phyloP scores from a whole-genome alignment of 495 filamentous ascomycete genomes.

The Penicillium paxilli region DNA sequence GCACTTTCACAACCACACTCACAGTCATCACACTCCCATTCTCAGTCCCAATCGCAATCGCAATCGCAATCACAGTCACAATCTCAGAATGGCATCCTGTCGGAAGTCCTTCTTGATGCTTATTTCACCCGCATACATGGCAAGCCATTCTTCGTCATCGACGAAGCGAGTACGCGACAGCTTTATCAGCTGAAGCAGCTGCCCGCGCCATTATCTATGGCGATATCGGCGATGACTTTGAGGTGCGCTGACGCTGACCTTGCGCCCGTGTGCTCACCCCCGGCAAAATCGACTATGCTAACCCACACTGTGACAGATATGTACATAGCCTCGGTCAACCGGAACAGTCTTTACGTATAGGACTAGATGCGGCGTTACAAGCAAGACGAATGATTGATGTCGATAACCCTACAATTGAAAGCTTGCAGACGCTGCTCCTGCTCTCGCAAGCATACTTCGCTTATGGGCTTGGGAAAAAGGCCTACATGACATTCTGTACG shows the following conservation, averaged over 20 bases:
- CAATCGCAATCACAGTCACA: slow-evolving; percentile 32
- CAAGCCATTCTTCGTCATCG: slow-evolving; percentile 75
- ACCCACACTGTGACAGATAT: slow-evolving; percentile 45
- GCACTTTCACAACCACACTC: slow-evolving; percentile 13
- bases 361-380: slow-evolving; percentile 67
- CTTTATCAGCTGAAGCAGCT: slow-evolving; percentile 65
- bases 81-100: slow-evolving; percentile 36
- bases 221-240: slow-evolving; percentile 71
- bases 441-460: slow-evolving; percentile 74
- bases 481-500: slow-evolving; percentile 81
- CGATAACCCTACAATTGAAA: slow-evolving; percentile 76
- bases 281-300: no score
- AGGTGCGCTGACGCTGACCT: no score
- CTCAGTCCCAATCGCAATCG: slow-evolving; percentile 33
- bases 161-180: slow-evolving; percentile 70
- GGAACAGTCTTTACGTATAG: slow-evolving; percentile 54
- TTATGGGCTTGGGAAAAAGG: slow-evolving; percentile 76
- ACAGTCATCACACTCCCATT: slow-evolving; percentile 25
- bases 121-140: slow-evolving; percentile 77
- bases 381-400: slow-evolving; percentile 69
- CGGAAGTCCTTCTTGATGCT: slow-evolving; percentile 66
- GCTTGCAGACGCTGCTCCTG: slow-evolving; percentile 72
- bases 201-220: slow-evolving; percentile 61
- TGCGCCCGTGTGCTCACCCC: no score
- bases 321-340: slow-evolving; percentile 59